Conservation (phyloP, 352 stramenopile species). For the Achlya hypogyna region DNA sequence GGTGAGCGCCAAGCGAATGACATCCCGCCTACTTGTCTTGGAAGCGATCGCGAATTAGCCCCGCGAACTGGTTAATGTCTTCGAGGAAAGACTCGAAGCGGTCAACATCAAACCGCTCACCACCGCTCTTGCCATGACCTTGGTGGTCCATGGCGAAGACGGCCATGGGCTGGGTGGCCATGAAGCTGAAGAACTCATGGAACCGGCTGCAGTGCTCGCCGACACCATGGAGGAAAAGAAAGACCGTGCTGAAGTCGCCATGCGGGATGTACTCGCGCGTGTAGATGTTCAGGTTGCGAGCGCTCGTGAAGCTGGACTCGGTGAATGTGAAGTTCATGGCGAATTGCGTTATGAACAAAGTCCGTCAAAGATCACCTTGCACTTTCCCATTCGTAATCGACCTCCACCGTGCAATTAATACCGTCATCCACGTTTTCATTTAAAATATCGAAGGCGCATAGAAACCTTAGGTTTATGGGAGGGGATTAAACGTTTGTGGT, state of each 20-base stretch:
- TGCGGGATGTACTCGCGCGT: slow-evolving; percentile 17
- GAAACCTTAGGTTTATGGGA: too few species aligned
- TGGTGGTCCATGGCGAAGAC: slow-evolving; percentile 17
- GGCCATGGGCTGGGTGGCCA: not conserved
- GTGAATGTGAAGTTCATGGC: slow-evolving; percentile 4
- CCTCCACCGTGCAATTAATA: too few species aligned
- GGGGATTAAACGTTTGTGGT: too few species aligned
- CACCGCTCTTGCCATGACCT: slow-evolving; percentile 7
- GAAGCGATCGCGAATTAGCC: not conserved
- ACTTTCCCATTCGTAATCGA: too few species aligned
- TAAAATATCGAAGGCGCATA: not conserved
- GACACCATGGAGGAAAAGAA: slow-evolving; percentile 11
- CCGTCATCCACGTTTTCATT: not conserved
- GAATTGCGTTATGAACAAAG: not conserved
- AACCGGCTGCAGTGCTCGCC: slow-evolving; percentile 12
- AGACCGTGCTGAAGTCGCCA: not conserved
- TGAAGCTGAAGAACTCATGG: not conserved
- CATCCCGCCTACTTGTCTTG: not conserved
- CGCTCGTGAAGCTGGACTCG: not conserved
- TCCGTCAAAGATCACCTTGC: too few species aligned
- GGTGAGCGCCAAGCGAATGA: not conserved
- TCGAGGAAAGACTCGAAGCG: slow-evolving; percentile 5
- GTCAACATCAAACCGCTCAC: not conserved
- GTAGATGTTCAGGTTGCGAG: slow-evolving; percentile 1
- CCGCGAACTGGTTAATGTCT: not conserved